These are phyloP conservation scores for Solanum neorickii DNA, from an alignment of 257 asterid genomes.

Conservation along the genomic window DNA sequence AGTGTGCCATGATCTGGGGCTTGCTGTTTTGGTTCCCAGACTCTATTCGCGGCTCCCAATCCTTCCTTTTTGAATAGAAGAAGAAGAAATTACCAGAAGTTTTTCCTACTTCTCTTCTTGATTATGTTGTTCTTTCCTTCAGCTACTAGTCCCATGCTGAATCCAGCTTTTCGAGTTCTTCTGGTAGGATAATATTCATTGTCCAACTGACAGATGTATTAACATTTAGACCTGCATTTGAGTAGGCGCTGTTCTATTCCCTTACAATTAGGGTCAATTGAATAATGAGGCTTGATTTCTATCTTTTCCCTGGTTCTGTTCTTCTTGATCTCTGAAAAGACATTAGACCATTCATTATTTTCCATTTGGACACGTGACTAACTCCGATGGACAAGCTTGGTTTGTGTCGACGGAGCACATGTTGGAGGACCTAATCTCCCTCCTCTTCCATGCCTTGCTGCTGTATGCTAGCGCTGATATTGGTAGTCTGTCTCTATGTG, in stretches of 20 bases:
- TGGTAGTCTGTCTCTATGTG: not conserved
- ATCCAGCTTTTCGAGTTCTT: not conserved
- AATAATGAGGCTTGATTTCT: not conserved
- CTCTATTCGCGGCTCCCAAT: not conserved
- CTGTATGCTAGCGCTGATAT: not conserved
- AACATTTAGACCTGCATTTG: not conserved
- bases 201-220: not conserved
- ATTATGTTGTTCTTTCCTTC: not conserved
- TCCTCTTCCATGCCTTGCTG: not conserved
- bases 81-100: not conserved
- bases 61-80: not conserved
- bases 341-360: not conserved
- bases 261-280: not conserved
- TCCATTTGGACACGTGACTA: not conserved
- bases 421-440: not conserved
- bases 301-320: not conserved
- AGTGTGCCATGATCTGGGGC: not conserved
- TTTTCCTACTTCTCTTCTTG: not conserved
- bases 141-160: not conserved
- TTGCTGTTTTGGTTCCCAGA: not conserved
- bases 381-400: not conserved
- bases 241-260: not conserved
- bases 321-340: not conserved
- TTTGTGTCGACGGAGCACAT: not conserved
- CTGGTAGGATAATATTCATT: not conserved